A percentile compares a stretch with the other conserved stretches of the same genome.
Evolutionary conservation across 352 stramenopile genomes (phyloP).

Genomic region (Phytophthora cryptogea): DNA sequence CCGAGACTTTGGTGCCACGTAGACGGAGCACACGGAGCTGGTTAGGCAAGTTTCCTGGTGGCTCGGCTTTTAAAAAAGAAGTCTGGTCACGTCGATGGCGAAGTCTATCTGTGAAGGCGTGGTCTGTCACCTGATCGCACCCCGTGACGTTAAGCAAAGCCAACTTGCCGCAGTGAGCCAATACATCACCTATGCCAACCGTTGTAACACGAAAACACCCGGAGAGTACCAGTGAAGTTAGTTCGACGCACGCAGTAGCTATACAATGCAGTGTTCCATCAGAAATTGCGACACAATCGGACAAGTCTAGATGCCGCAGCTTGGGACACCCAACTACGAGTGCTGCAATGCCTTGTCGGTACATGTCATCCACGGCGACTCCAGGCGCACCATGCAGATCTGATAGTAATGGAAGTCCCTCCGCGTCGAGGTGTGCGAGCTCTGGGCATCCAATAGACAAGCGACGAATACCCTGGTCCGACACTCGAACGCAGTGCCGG

Average conservation of each 20-base stretch:
- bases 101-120: conserved; percentile 27
- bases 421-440: conserved; percentile 46
- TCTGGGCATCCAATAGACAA: conserved; percentile 53
- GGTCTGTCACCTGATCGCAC: conserved; percentile 48
- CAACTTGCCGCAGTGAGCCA: conserved; percentile 33
- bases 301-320: conserved; percentile 60
- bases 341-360: conserved; percentile 40
- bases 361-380: conserved; percentile 4
- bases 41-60: conserved; percentile 1
- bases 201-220: conserved; percentile 36
- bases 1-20: conserved; percentile 40
- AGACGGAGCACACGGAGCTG: conserved; percentile 50
- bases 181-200: conserved; percentile 27
- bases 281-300: conserved; percentile 47
- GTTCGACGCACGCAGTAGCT: conserved; percentile 16
- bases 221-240: conserved; percentile 30
- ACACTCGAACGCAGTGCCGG: conserved; percentile 50
- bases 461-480: conserved; percentile 58
- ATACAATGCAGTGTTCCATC: conserved; percentile 39
- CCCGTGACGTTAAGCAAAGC: conserved; percentile 30
- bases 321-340: conserved; percentile 38
- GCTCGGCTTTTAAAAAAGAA: conserved; percentile 3
- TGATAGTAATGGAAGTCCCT: conserved; percentile 48
- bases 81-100: not conserved
- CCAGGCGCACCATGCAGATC: conserved; percentile 24